Evolutionary conservation across 1,139 yeast species (phyloP).

Genomic region (Suhomyces guaymorum): DNA sequence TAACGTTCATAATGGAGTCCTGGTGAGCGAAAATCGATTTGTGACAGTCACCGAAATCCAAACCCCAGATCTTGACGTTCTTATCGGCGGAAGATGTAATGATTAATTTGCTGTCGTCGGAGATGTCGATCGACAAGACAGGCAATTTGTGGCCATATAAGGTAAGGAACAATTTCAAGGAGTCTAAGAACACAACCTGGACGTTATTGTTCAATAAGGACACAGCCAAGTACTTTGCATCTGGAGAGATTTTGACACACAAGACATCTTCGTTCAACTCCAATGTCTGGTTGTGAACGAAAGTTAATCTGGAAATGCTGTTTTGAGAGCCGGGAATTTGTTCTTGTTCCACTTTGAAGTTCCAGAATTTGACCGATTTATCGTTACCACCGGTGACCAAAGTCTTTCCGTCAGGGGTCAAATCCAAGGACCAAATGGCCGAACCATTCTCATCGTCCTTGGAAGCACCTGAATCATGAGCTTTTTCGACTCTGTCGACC

Average conservation of each 20-base stretch:
- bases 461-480: constrained; percentile 47
- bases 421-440: constrained; percentile 89
- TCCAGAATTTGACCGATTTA: constrained; percentile 87
- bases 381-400: constrained; percentile 95
- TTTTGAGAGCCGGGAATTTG: constrained; percentile 68
- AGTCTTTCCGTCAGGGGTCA: constrained; percentile 81
- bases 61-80: constrained; percentile 96
- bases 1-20: constrained; percentile 88
- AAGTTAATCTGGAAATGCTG: constrained; percentile 52
- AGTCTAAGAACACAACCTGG: constrained; percentile 84
- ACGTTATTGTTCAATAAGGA: constrained; percentile 90
- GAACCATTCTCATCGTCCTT: constrained; percentile 49
- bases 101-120: constrained; percentile 80
- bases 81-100: constrained; percentile 96
- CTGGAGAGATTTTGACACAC: constrained; percentile 80
- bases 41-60: constrained; percentile 98
- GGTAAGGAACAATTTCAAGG: constrained; percentile 82
- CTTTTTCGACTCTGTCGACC: constrained; percentile 62
- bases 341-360: constrained; percentile 66
- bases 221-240: constrained; percentile 73
- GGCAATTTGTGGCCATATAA: constrained; percentile 96
- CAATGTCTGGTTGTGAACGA: constrained; percentile 75
- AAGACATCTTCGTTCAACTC: constrained; percentile 86
- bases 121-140: constrained; percentile 84
- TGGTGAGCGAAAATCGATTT: constrained; percentile 95